A percentile compares a stretch with the other conserved stretches of the same genome.
Evolutionary conservation across 495 filamentous ascomycete species (phyloP).

Genomic region (Tuber brumale): DNA sequence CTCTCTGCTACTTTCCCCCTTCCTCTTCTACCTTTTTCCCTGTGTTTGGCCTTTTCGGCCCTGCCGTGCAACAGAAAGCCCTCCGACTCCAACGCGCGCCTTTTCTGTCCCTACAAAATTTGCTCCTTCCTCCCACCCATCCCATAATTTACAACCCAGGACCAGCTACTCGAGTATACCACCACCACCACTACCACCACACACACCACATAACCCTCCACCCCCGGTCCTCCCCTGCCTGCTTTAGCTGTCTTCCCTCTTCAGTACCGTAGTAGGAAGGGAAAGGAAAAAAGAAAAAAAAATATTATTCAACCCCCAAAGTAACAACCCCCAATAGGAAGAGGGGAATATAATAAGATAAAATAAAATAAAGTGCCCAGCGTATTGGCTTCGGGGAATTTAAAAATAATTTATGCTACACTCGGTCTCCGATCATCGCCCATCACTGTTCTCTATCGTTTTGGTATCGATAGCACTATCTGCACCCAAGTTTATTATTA

Average conservation of each 20-base stretch:
- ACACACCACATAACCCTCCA: neutral
- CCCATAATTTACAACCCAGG: neutral
- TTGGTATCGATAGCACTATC: conserved; percentile 34
- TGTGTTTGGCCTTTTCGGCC: neutral
- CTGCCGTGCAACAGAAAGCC: neutral
- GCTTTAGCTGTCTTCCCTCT: neutral
- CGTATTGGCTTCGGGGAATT: conserved; percentile 3
- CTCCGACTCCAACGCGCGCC: conserved; percentile 4
- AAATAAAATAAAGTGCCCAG: neutral
- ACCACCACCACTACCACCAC: neutral
- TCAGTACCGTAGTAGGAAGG: neutral
- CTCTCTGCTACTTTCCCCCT: neutral
- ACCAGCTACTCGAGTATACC: neutral
- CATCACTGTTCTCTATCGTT: conserved; percentile 35
- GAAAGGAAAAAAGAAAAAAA: conserved; percentile 29
- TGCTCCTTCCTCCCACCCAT: neutral
- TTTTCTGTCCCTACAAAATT: neutral
- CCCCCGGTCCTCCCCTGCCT: neutral
- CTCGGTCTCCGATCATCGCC: conserved; percentile 38
- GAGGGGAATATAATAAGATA: neutral
- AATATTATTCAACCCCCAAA: conserved; percentile 19
- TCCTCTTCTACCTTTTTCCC: neutral
- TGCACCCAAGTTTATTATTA: conserved; percentile 18
- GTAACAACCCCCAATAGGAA: neutral
- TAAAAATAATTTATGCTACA: conserved; percentile 13